Evolutionary conservation across 495 filamentous ascomycete genomes (phyloP).

Genomic region (Rhypophila decipiens): DNA sequence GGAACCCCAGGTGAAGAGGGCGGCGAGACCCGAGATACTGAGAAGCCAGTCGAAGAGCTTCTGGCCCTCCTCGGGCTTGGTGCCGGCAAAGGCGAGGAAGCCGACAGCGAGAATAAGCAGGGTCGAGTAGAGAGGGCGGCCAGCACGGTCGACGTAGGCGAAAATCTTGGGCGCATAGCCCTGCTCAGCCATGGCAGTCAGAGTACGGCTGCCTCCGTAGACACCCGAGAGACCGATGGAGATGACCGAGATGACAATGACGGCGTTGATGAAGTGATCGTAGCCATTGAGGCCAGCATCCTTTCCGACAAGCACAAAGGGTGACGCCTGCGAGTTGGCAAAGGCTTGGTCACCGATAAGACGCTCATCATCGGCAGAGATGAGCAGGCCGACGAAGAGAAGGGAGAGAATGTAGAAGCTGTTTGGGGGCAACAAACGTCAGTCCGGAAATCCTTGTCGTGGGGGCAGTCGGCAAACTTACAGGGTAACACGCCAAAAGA

Average conservation of each 20-base stretch:
- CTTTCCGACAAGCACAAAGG: conserved; percentile 63
- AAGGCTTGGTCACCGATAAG: conserved; percentile 35
- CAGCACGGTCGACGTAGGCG: conserved; percentile 50
- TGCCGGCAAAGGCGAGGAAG: conserved; percentile 30
- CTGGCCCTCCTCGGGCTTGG: conserved; percentile 13
- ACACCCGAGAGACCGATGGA: conserved; percentile 58
- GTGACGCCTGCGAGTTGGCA: conserved; percentile 44
- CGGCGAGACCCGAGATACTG: conserved; percentile 56
- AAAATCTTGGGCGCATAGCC: conserved; percentile 55
- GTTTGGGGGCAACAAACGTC: too few species aligned
- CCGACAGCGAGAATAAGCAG: conserved; percentile 47
- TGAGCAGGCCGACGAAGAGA: conserved; percentile 54
- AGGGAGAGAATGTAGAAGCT: conserved; percentile 70
- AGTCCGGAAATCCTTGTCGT: too few species aligned
- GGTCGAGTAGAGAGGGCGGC: conserved; percentile 49
- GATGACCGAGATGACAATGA: conserved; percentile 57
- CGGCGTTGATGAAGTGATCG: conserved; percentile 64
- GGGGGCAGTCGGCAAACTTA: too few species aligned
- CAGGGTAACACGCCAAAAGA: conserved; percentile 82
- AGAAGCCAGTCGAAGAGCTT: conserved; percentile 58
- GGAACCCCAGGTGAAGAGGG: conserved; percentile 66
- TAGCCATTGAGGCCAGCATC: conserved; percentile 59
- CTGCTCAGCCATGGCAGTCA: conserved; percentile 52
- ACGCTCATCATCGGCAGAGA: conserved; percentile 33
- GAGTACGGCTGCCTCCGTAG: conserved; percentile 56